phyloP scores from a whole-genome alignment of 371 early-diverging fungal species.

The Lichtheimia ornata region DNA sequence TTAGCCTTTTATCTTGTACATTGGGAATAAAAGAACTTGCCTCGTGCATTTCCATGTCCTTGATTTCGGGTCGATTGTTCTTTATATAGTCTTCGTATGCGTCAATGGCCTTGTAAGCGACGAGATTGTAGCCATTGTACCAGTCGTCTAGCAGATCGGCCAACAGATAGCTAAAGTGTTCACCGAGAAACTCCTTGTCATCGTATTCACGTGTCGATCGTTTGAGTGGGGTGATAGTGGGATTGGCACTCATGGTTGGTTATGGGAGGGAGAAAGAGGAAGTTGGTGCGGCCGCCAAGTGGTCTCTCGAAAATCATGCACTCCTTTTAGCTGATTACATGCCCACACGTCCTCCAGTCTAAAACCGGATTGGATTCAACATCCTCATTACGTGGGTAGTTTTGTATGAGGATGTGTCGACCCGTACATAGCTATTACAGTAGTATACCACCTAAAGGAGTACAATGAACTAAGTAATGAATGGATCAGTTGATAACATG shows the following conservation, averaged over 20 bases:
- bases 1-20: background rate
- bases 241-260: background rate
- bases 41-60: background rate
- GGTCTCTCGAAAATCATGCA: too few relatives aligned
- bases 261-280: background rate
- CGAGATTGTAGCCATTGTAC: conserved; percentile 18
- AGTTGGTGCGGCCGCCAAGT: too few relatives aligned
- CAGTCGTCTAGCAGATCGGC: conserved; percentile 12
- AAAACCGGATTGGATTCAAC: too few relatives aligned
- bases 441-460: too few relatives aligned
- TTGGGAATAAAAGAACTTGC: background rate
- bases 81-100: conserved; percentile 11
- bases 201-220: conserved; percentile 12
- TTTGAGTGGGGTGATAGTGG: background rate
- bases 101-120: conserved; percentile 10
- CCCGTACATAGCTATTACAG: too few relatives aligned
- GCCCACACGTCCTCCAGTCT: too few relatives aligned
- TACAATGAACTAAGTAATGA: too few relatives aligned
- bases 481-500: too few relatives aligned
- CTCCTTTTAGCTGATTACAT: too few relatives aligned
- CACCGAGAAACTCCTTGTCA: conserved; percentile 15
- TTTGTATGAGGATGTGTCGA: too few relatives aligned
- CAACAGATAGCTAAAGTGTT: conserved; percentile 18
- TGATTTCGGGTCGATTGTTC: background rate
- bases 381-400: too few relatives aligned